Conservation (phyloP, 2,329 filamentous ascomycete species). For the Trichoderma simmonsii region DNA sequence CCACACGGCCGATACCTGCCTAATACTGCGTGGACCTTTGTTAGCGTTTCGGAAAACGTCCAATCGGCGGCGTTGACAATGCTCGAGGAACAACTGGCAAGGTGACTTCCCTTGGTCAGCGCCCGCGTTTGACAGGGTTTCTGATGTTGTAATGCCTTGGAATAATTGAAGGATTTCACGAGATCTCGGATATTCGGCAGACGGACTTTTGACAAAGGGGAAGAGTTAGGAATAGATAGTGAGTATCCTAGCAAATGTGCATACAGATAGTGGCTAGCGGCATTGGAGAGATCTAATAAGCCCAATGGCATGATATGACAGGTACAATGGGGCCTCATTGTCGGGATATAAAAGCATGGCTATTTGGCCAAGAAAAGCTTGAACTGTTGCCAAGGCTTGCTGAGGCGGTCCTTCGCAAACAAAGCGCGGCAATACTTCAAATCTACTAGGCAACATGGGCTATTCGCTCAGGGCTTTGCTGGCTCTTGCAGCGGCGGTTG, state of each 20-base stretch:
- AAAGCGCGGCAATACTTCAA: not conserved
- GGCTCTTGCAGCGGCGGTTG: constrained; percentile 10
- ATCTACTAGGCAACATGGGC: not conserved
- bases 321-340: not conserved
- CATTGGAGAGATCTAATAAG: not conserved
- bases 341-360: not conserved
- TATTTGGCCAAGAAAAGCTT: not conserved
- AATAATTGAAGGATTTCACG: not conserved
- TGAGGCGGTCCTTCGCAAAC: not conserved
- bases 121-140: not conserved
- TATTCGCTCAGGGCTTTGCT: not conserved
- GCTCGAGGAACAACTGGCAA: not conserved
- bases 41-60: not conserved
- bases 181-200: constrained; percentile 6
- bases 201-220: not conserved
- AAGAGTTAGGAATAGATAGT: not conserved
- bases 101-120: not conserved
- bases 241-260: not conserved
- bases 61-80: not conserved
- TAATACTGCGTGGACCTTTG: constrained; percentile 8
- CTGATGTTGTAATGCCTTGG: not conserved
- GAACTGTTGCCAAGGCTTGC: not conserved
- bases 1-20: not conserved
- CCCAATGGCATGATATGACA: not conserved
- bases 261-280: not conserved